Evolutionary conservation across 495 filamentous ascomycete genomes (phyloP).

Genomic region (Astrocystis sublimbata): DNA sequence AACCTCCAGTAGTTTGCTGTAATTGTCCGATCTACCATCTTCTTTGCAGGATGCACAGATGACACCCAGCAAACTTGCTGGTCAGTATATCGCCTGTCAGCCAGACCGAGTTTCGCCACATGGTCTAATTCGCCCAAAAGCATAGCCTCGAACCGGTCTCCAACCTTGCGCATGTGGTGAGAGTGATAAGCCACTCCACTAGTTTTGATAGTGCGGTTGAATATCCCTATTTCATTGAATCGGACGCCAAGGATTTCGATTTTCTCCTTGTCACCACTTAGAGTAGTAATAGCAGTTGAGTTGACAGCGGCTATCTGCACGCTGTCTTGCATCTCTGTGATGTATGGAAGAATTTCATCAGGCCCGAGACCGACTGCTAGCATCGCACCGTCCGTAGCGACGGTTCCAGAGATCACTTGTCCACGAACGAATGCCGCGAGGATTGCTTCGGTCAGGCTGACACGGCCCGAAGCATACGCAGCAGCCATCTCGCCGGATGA

Average conservation of each 20-base stretch:
- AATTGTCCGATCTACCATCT: no score
- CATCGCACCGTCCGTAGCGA: constrained; percentile 37
- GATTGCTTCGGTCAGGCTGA: constrained; percentile 24
- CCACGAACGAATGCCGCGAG: constrained; percentile 34
- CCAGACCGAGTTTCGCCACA: background rate
- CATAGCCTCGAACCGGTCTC: constrained; percentile 22
- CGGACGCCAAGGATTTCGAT: constrained; percentile 31
- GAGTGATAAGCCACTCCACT: constrained; percentile 42
- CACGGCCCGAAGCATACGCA: constrained; percentile 32
- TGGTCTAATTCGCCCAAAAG: constrained; percentile 6
- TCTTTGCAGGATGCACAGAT: constrained; percentile 26
- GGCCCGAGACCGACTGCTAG: constrained; percentile 34
- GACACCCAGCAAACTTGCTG: constrained; percentile 30
- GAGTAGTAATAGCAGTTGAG: no score
- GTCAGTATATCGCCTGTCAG: no score
- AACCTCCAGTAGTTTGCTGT: constrained; percentile 41
- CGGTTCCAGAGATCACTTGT: constrained; percentile 16
- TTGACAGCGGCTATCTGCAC: constrained; percentile 41
- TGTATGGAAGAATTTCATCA: constrained; percentile 24
- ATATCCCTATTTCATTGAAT: constrained; percentile 26
- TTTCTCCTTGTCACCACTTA: constrained; percentile 36
- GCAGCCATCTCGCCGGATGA: constrained; percentile 42
- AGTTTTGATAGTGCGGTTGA: constrained; percentile 29
- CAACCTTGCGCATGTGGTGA: constrained; percentile 37
- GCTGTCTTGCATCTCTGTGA: background rate